These are phyloP conservation scores for Capsicum chinense DNA, from an alignment of 257 asterid species.

Conservation along the genomic window DNA sequence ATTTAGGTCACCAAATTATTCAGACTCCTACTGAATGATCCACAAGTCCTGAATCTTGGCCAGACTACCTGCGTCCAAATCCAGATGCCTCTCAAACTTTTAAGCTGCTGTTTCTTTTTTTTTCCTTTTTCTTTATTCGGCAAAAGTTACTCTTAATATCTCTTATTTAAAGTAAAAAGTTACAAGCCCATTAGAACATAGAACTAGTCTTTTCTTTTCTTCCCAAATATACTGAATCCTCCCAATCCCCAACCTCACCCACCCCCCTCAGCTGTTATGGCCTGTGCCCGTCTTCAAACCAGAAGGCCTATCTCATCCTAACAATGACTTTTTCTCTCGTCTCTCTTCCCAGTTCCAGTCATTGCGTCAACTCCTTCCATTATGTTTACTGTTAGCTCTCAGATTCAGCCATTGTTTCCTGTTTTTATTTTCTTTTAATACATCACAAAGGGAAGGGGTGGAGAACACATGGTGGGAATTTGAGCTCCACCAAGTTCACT, in stretches of 20 bases:
- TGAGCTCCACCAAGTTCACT: not conserved
- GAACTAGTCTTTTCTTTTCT: conserved; percentile 3
- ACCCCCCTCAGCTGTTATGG: not conserved
- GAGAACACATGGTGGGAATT: conserved; percentile 11
- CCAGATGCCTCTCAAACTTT: not conserved
- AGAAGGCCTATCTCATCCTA: not conserved
- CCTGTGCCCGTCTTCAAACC: not conserved
- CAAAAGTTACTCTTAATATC: not conserved
- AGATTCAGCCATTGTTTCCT: conserved; percentile 9
- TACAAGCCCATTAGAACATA: not conserved
- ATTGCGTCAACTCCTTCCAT: not conserved
- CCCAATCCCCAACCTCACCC: not conserved
- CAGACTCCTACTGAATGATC: not conserved
- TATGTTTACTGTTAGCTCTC: not conserved
- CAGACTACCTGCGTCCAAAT: not conserved
- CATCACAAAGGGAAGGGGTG: not conserved
- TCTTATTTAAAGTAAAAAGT: not conserved
- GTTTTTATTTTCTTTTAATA: not conserved
- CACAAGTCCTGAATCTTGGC: not conserved
- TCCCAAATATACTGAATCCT: not conserved
- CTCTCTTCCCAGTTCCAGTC: not conserved
- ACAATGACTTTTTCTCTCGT: not conserved
- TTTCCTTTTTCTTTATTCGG: not conserved
- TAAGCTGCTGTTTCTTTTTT: not conserved
- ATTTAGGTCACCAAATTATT: not conserved